A percentile compares a stretch with the other conserved stretches of the same genome.
Evolutionary conservation across 257 asterid species (phyloP).

Genomic region (Echium plantagineum): DNA sequence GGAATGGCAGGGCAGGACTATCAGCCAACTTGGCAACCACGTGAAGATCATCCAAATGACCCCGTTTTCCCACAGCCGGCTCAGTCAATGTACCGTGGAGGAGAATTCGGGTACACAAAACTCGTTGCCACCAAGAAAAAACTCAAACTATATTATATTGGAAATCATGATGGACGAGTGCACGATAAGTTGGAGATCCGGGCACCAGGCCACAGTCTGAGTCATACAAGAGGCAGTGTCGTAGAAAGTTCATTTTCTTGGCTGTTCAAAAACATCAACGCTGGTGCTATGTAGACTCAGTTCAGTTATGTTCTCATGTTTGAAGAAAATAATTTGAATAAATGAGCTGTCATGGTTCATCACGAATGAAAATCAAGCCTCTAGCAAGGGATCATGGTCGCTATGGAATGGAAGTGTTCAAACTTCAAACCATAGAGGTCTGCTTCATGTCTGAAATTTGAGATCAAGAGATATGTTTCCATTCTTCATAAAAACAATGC

Average conservation of each 20-base stretch:
- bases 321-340: background rate
- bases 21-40: conserved; percentile 86
- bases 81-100: conserved; percentile 66
- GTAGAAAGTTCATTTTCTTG: conserved; percentile 26
- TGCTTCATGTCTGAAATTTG: background rate
- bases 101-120: conserved; percentile 73
- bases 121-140: conserved; percentile 56
- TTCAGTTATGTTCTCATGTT: background rate
- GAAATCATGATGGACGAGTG: conserved; percentile 83
- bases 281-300: conserved; percentile 21
- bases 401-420: too few species aligned
- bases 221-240: background rate
- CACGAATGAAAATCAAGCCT: background rate
- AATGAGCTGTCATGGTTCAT: background rate
- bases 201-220: conserved; percentile 47
- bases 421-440: background rate
- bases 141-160: conserved; percentile 59
- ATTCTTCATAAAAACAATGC: too few species aligned
- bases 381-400: background rate
- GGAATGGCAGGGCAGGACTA: conserved; percentile 97
- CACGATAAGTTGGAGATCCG: conserved; percentile 73
- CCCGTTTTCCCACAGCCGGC: conserved; percentile 79
- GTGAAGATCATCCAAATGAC: conserved; percentile 39
- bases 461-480: background rate
- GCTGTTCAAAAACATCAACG: conserved; percentile 40